phyloP scores from a whole-genome alignment of 2,329 filamentous ascomycete species.

The Phialemoniopsis sp. region DNA sequence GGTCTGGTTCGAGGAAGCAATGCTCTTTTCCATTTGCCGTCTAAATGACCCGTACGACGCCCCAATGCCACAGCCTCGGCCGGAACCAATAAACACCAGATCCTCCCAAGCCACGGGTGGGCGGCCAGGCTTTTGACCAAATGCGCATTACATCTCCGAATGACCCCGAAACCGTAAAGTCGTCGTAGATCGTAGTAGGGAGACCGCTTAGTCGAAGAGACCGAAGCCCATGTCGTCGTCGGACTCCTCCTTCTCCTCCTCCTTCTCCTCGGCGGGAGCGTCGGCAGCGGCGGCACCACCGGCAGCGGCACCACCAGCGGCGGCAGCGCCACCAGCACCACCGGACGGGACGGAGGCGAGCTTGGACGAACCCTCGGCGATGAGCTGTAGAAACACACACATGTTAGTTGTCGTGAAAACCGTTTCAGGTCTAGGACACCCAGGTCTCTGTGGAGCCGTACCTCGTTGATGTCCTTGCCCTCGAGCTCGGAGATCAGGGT shows the following conservation, averaged over 20 bases:
- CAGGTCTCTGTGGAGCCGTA: slow-evolving; percentile 43
- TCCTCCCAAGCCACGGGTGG: too few species aligned
- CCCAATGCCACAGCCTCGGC: slow-evolving; percentile 8
- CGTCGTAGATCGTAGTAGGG: too few species aligned
- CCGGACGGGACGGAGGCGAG: slow-evolving; percentile 96
- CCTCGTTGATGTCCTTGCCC: slow-evolving; percentile 91
- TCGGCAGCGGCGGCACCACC: slow-evolving; percentile 63
- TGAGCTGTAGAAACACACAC: slow-evolving; percentile 66
- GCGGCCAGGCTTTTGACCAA: too few species aligned
- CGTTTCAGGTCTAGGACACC: too few species aligned
- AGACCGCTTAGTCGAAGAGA: slow-evolving; percentile 64
- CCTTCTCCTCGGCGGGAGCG: slow-evolving; percentile 59
- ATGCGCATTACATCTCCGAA: too few species aligned
- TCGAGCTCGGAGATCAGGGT: slow-evolving; percentile 87
- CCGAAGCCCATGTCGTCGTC: slow-evolving; percentile 76
- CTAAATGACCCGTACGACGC: slow-evolving; percentile 1
- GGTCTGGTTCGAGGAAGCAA: neutral
- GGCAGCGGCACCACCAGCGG: slow-evolving; percentile 49
- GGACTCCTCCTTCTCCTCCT: slow-evolving; percentile 68
- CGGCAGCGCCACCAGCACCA: slow-evolving; percentile 69
- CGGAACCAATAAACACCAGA: too few species aligned
- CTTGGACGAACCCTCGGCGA: slow-evolving; percentile 84
- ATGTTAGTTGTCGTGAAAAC: too few species aligned
- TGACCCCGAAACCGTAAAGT: too few species aligned
- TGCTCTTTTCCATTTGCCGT: slow-evolving; percentile 7